These are phyloP conservation scores for Staphylotrichum tortipilum DNA, from an alignment of 495 filamentous ascomycete species.

Conservation along the genomic window DNA sequence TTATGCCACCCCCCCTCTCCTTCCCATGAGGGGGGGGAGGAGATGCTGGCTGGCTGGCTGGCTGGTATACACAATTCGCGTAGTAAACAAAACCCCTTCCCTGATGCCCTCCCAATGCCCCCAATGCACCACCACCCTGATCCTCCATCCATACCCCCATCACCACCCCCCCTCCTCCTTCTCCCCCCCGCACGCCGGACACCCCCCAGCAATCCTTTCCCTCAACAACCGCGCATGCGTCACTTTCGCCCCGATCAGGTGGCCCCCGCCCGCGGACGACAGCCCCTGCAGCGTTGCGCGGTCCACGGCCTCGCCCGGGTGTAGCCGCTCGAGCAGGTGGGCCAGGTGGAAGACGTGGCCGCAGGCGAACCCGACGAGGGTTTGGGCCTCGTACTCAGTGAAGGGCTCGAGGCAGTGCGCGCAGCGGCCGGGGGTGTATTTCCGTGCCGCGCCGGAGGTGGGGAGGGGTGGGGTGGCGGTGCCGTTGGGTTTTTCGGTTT, in stretches of 20 bases:
- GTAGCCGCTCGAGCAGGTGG: constrained; percentile 55
- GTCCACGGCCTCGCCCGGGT: constrained; percentile 31
- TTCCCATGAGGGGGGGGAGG: too few relatives aligned
- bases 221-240: constrained; percentile 73
- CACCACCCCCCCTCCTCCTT: background rate
- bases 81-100: background rate
- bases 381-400: constrained; percentile 55
- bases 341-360: constrained; percentile 84
- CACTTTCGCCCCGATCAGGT: constrained; percentile 71
- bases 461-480: background rate
- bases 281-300: constrained; percentile 15
- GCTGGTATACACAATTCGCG: background rate
- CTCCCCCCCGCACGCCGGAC: constrained; percentile 48
- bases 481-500: constrained; percentile 5
- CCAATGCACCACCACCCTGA: background rate
- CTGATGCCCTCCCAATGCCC: background rate
- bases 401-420: constrained; percentile 57
- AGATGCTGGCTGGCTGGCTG: too few relatives aligned
- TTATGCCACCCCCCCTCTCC: too few relatives aligned
- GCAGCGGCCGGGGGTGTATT: constrained; percentile 45
- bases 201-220: constrained; percentile 61
- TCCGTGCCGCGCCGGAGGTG: constrained; percentile 9
- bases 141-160: background rate
- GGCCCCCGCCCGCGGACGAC: constrained; percentile 33
- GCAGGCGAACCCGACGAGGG: constrained; percentile 84